Evolutionary conservation across 2,329 filamentous ascomycete species (phyloP), one percentile per base, ranked within the genome.

Genomic region (Tolypocladium cylindrosporum): DNA sequence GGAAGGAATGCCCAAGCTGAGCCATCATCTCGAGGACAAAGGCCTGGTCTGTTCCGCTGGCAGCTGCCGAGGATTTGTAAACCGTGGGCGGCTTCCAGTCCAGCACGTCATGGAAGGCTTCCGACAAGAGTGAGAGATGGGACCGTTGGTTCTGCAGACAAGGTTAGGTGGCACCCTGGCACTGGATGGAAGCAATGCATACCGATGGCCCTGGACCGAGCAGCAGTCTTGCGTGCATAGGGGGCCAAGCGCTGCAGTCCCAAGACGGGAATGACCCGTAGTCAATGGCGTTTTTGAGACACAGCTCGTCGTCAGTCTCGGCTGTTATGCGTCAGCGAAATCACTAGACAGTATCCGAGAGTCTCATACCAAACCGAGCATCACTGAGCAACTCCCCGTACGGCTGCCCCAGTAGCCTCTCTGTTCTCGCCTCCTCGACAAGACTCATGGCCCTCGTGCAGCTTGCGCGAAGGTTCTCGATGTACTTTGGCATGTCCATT

Each of bases 141-240:
- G 74, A 74, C 2, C 82, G 77, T 2, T 69, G 68, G 60, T 77
- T 77, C 80, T 84, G 5, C 6, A 24, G 48, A 14, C 48, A 37
- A 21, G 16, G 31, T 52, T 21, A 52, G 48, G 10, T n/a, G 6
- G 31, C 48, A n/a, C 48, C 21, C 4, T 0, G 31, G n/a, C 48
- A 21, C 6, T 0, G 19, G 3, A 4, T 10, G 16, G 21, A 39
- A 68, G 19, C 11, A 11, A 40, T 11, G 10, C 76, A 55, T 70
- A 84, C 81, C 14, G 80, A 80, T 43, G 77, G 75, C 1, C 71
- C 69, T 3, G 82, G 81, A 0, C 82, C 82, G 27, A 81, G 66
- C n/a, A 75, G 69, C 7, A 84, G 67, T 1, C 75, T 68, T 14
- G 77, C 67, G 48, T 79, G 72, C 2, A 82, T 68, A 0, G 77